Base-by-base conservation (phyloP, 306 rosid species). In the Comarum palustre region DNA sequence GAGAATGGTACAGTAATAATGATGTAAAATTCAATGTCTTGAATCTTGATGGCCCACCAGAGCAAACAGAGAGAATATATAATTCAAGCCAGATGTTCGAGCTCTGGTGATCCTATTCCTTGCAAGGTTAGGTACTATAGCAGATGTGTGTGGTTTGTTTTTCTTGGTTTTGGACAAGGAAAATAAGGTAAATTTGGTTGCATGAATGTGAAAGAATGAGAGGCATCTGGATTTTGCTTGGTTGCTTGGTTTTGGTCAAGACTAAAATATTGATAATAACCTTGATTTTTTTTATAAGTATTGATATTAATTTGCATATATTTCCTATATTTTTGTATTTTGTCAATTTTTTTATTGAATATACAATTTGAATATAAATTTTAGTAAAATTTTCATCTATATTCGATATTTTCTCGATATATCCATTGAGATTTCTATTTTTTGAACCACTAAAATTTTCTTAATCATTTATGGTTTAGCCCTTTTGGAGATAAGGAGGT, bases 11-110 rank as follows among this genome's bases (percentile, higher is more conserved):
- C 43, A 43, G 59, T 46, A 29, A 46, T 47, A 42, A 55, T 38
- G 50, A 6, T 38, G 38, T 62, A 48, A 16, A 16, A 16, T 34
- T 20, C 47, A 62, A 61, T 63, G 74, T 71, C 58, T 80, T 47
- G 47, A 15, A 71, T 71, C 58, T 80, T 47, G 47, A 15, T 46
- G 84, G 58, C 77, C 70, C 74, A 75, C 74, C 83, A 36, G 68
- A 75, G 20, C 16, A 71, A 58, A 71, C 74, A 72, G n/a, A 71
- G 7, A 38, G 29, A 12, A 50, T 69, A 4, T 75, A 8, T 27
- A 4, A 19, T 15, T 34, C 24, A 25, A 36, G 29, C 13, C 41
- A 59, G 47, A 16, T 19, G 47, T 41, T 50, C 29, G 17, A 55
- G 66, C 13, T 60, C 59, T 16, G 16, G 29, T 16, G 59, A 31